Conservation (phyloP, 495 filamentous ascomycete species). For the Aspergillus campestris region DNA sequence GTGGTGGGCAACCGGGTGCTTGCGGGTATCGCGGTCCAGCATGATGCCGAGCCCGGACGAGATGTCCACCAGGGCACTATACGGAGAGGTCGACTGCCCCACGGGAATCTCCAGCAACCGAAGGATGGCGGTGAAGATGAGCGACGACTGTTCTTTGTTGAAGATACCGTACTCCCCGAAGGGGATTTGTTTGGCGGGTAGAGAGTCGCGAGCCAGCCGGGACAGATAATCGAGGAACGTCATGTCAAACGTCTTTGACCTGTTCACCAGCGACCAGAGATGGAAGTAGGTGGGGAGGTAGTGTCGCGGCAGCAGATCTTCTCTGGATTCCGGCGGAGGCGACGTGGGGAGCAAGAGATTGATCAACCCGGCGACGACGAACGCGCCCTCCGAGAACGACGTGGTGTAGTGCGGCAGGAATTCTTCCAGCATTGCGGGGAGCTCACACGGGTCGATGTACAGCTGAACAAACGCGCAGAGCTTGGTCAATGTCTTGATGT, state of each 20-base stretch:
- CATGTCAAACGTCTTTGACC: slow-evolving; percentile 80
- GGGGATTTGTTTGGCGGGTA: slow-evolving; percentile 63
- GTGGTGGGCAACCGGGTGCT: slow-evolving; percentile 83
- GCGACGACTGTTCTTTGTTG: slow-evolving; percentile 81
- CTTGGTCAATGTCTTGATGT: slow-evolving; percentile 69
- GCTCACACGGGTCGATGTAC: slow-evolving; percentile 84
- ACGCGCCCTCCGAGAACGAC: slow-evolving; percentile 81
- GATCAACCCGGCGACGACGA: slow-evolving; percentile 75
- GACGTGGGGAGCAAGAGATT: slow-evolving; percentile 82
- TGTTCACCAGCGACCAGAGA: slow-evolving; percentile 86
- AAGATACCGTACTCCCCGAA: slow-evolving; percentile 88
- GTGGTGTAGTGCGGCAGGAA: slow-evolving; percentile 92
- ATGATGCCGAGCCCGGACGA: slow-evolving; percentile 72
- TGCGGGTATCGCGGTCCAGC: slow-evolving; percentile 84
- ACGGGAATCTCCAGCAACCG: slow-evolving; percentile 92
- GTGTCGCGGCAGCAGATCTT: slow-evolving; percentile 67
- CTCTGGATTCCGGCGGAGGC: slow-evolving; percentile 61
- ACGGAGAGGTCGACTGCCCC: slow-evolving; percentile 89
- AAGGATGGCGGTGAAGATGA: slow-evolving; percentile 88
- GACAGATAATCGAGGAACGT: slow-evolving; percentile 86
- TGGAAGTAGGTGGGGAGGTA: slow-evolving; percentile 91
- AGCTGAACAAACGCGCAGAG: slow-evolving; percentile 81
- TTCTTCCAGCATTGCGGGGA: slow-evolving; percentile 85
- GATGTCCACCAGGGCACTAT: slow-evolving; percentile 72
- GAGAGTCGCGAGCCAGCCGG: slow-evolving; percentile 71